phyloP scores from a whole-genome alignment of 1,284 basidiomycete species.

The Ceratobasidium sp. region DNA sequence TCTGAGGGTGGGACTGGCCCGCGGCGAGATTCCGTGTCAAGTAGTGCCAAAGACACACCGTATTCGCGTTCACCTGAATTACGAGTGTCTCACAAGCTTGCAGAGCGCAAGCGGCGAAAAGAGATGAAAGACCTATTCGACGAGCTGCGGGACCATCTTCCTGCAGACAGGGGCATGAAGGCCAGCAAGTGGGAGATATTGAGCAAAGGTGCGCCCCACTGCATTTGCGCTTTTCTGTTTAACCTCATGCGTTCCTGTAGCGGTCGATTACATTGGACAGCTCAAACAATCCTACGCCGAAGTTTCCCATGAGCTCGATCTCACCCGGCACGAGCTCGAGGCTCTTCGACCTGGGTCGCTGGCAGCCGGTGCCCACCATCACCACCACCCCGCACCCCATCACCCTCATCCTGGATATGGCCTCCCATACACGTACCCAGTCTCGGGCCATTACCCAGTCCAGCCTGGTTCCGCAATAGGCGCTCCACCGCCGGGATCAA shows the following conservation, averaged over 20 bases:
- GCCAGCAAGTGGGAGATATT: conserved; percentile 98
- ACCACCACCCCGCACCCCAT: conserved; percentile 45
- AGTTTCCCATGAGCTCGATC: conserved; percentile 82
- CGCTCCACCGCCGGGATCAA: conserved; percentile 27
- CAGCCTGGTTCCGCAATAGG: conserved; percentile 35
- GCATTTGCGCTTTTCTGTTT: conserved; percentile 44
- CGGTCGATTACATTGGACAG: conserved; percentile 87
- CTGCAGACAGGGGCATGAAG: conserved; percentile 92
- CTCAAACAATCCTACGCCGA: conserved; percentile 83
- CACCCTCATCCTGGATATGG: conserved; percentile 42
- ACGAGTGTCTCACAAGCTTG: conserved; percentile 93
- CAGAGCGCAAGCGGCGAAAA: conserved; percentile 93
- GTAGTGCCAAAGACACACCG: conserved; percentile 66
- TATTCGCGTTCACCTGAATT: conserved; percentile 96
- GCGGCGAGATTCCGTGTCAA: conserved; percentile 42
- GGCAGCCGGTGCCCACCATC: conserved; percentile 43
- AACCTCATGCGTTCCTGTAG: conserved; percentile 60
- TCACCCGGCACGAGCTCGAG: conserved; percentile 81
- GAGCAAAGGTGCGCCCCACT: conserved; percentile 78
- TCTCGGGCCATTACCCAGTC: conserved; percentile 39
- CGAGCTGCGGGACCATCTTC: conserved; percentile 90
- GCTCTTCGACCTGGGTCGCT: conserved; percentile 61
- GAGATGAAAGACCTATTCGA: conserved; percentile 99
- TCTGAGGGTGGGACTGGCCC: conserved; percentile 27
- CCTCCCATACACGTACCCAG: conserved; percentile 42